Percentiles rank a stretch among this genome's conserved stretches.
phyloP scores from a whole-genome alignment of 192 early-diverging fungal species.

The Hyaloraphidium curvatum region DNA sequence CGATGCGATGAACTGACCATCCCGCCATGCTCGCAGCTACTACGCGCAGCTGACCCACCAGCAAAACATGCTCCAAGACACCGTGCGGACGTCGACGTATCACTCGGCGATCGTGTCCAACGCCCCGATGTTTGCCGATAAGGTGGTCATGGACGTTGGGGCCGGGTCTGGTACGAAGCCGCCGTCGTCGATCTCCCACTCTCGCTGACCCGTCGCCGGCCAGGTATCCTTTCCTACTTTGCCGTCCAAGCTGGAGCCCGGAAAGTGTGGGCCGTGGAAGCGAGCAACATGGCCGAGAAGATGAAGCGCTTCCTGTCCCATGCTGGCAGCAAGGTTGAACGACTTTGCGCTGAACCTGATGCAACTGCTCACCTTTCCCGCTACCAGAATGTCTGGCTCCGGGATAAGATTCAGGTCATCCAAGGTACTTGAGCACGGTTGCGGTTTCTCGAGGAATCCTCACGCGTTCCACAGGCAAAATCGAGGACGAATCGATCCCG shows the following conservation, averaged over 20 bases:
- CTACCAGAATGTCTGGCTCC: conserved; percentile 45
- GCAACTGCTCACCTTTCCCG: conserved; percentile 3
- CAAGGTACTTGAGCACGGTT: too few relatives aligned
- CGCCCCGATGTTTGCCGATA: conserved; percentile 50
- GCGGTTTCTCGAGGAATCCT: too few relatives aligned
- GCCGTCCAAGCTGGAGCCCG: conserved; percentile 82
- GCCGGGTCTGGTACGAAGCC: conserved; percentile 34
- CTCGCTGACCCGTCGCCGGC: background rate
- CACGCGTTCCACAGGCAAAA: conserved; percentile 38
- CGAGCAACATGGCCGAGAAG: conserved; percentile 81
- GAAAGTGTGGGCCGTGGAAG: conserved; percentile 90
- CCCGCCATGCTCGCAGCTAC: conserved; percentile 22
- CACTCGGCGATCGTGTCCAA: conserved; percentile 79
- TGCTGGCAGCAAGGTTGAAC: background rate
- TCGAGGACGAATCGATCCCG: conserved; percentile 53
- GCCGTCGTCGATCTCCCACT: background rate
- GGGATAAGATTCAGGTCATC: conserved; percentile 62
- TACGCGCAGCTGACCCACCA: conserved; percentile 66
- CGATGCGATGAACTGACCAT: background rate
- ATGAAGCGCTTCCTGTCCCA: conserved; percentile 60
- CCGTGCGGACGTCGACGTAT: conserved; percentile 83
- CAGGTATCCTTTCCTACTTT: conserved; percentile 90
- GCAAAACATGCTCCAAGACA: conserved; percentile 66
- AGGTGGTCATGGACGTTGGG: conserved; percentile 83
- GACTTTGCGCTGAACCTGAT: background rate